These are phyloP conservation scores for Fonsecaea nubica DNA, from an alignment of 2,329 filamentous ascomycete genomes.

Conservation along the genomic window DNA sequence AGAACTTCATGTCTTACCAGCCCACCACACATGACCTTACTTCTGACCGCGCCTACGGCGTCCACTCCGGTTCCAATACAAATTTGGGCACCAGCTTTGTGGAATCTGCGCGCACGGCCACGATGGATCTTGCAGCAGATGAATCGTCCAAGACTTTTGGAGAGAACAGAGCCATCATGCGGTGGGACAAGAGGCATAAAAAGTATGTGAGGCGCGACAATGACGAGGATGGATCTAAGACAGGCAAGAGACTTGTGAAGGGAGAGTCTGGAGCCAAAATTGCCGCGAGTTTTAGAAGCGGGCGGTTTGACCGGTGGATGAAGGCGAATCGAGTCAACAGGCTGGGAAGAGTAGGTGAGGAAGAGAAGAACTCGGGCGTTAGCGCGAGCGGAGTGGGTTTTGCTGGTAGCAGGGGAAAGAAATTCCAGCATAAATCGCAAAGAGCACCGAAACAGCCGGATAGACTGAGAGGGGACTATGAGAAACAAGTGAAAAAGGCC, in stretches of 20 bases:
- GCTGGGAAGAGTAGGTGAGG: constrained; percentile 81
- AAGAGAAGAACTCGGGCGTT: constrained; percentile 63
- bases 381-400: not conserved
- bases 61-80: constrained; percentile 76
- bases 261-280: constrained; percentile 97
- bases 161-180: constrained; percentile 76
- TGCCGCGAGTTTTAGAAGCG: constrained; percentile 88
- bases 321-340: constrained; percentile 80
- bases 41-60: constrained; percentile 91
- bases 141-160: constrained; percentile 81
- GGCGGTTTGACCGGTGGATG: constrained; percentile 91
- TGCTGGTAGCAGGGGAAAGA: constrained; percentile 50
- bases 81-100: constrained; percentile 70
- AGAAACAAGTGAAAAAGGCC: constrained; percentile 87
- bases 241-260: constrained; percentile 72
- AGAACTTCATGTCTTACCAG: constrained; percentile 96
- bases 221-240: constrained; percentile 84
- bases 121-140: constrained; percentile 89
- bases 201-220: constrained; percentile 93
- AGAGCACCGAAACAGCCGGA: constrained; percentile 92
- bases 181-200: constrained; percentile 96
- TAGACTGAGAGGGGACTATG: constrained; percentile 87
- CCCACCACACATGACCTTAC: constrained; percentile 79
- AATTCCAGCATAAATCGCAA: constrained; percentile 86
- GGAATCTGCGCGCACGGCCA: constrained; percentile 80